phyloP scores from a whole-genome alignment of 139 green algal genomes.

The Nannochloris sp. region DNA sequence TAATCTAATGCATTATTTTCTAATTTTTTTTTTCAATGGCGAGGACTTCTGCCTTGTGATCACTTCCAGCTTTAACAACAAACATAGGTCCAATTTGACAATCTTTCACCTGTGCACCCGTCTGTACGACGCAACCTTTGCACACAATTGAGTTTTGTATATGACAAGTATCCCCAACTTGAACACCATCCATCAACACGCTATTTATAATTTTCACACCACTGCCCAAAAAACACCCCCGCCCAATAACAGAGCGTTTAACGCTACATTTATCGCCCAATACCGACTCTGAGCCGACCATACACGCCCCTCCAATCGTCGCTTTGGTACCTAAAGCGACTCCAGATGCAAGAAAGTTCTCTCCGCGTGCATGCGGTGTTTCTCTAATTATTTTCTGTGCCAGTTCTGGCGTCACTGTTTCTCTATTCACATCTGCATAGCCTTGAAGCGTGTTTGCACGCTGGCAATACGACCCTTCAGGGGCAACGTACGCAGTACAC shows the following conservation, averaged over 20 bases:
- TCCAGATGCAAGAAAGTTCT: conserved; percentile 60
- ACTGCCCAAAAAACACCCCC: conserved; percentile 57
- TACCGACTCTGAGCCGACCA: conserved; percentile 55
- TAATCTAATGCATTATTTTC: conserved; percentile 1
- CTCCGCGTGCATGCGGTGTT: conserved; percentile 36
- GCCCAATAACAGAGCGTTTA: conserved; percentile 76
- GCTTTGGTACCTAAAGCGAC: conserved; percentile 49
- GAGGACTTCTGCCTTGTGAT: conserved; percentile 58
- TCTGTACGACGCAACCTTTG: conserved; percentile 33
- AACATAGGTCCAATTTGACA: conserved; percentile 44
- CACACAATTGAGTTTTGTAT: conserved; percentile 78
- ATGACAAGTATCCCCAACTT: conserved; percentile 54
- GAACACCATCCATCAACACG: conserved; percentile 67
- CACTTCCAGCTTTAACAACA: conserved; percentile 39
- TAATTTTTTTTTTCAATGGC: conserved; percentile 8
- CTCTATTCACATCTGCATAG: conserved; percentile 43
- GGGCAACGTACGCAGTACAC: conserved; percentile 26
- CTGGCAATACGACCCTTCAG: conserved; percentile 24
- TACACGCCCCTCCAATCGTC: conserved; percentile 57
- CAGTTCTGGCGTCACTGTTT: conserved; percentile 19
- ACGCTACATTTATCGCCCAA: conserved; percentile 81
- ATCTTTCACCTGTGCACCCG: conserved; percentile 44
- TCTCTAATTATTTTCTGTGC: conserved; percentile 21
- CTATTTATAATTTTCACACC: conserved; percentile 64
- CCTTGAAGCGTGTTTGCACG: conserved; percentile 25